Evolutionary conservation across 768 basidiomycete genomes (phyloP).

Genomic region (Lyophyllum decastes): DNA sequence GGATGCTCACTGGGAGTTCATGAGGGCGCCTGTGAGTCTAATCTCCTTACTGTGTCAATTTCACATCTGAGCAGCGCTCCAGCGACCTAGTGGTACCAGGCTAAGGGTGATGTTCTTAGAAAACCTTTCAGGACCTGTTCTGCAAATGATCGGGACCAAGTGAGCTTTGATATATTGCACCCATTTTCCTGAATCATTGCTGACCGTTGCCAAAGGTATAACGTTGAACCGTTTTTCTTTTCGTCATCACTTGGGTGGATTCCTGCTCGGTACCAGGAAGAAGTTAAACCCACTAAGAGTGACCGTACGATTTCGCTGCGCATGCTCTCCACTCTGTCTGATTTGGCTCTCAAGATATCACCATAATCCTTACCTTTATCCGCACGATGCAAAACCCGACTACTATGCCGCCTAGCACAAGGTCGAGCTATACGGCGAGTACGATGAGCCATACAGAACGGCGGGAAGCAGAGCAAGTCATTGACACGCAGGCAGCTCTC

Average conservation of each 20-base stretch:
- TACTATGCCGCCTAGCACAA: slow-evolving; percentile 21
- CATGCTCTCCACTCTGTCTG: background rate
- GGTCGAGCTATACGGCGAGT: slow-evolving; percentile 15
- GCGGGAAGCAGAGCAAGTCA: slow-evolving; percentile 31
- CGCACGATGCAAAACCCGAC: slow-evolving; percentile 36
- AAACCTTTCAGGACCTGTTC: slow-evolving; percentile 46
- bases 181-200: background rate
- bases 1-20: slow-evolving; percentile 33
- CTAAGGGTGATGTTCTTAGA: slow-evolving; percentile 53
- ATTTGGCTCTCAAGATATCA: slow-evolving; percentile 48
- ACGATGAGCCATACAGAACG: slow-evolving; percentile 5
- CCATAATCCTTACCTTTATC: slow-evolving; percentile 54
- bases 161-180: slow-evolving; percentile 13
- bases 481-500: slow-evolving; percentile 56
- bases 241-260: slow-evolving; percentile 64
- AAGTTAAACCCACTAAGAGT: slow-evolving; percentile 28
- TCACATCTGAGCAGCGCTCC: background rate
- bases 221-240: slow-evolving; percentile 66
- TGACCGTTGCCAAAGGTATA: slow-evolving; percentile 33
- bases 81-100: slow-evolving; percentile 36
- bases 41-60: background rate
- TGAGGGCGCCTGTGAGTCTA: slow-evolving; percentile 30
- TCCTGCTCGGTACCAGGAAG: slow-evolving; percentile 57
- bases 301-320: slow-evolving; percentile 36
- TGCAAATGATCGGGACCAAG: slow-evolving; percentile 57